Percentiles rank a stretch among this genome's conserved stretches.
Evolutionary conservation across 2,329 filamentous ascomycete species (phyloP).

Genomic region (Epichloe sibirici): DNA sequence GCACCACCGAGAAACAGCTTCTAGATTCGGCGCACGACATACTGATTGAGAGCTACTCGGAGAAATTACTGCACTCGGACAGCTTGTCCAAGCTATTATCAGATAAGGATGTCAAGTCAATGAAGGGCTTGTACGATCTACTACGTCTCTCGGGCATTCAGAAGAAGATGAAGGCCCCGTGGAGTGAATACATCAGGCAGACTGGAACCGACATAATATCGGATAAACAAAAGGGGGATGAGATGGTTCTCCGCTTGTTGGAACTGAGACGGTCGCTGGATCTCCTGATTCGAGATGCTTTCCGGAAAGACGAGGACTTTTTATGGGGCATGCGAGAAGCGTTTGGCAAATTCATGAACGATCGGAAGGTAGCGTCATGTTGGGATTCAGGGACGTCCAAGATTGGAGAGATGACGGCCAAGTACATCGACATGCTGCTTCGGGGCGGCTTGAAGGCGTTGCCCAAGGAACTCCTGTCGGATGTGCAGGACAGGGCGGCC

Average conservation of each 20-base stretch:
- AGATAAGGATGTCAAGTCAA: constrained; percentile 52
- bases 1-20: constrained; percentile 66
- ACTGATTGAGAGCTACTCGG: constrained; percentile 56
- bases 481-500: constrained; percentile 42
- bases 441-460: constrained; percentile 78
- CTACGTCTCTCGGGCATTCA: constrained; percentile 62
- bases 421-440: constrained; percentile 83
- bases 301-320: constrained; percentile 65
- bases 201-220: constrained; percentile 69
- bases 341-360: constrained; percentile 88
- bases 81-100: constrained; percentile 64
- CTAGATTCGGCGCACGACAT: constrained; percentile 61
- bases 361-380: constrained; percentile 57
- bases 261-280: constrained; percentile 72
- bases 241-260: constrained; percentile 78
- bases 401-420: constrained; percentile 97
- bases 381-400: constrained; percentile 82
- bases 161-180: constrained; percentile 56
- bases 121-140: constrained; percentile 68
- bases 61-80: constrained; percentile 50
- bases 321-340: constrained; percentile 69
- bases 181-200: constrained; percentile 65
- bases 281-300: constrained; percentile 62
- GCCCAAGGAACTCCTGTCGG: constrained; percentile 54
- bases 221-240: constrained; percentile 63